Conservation (phyloP, 2,329 filamentous ascomycete genomes). For the Pseudogymnoascus verrucosus region DNA sequence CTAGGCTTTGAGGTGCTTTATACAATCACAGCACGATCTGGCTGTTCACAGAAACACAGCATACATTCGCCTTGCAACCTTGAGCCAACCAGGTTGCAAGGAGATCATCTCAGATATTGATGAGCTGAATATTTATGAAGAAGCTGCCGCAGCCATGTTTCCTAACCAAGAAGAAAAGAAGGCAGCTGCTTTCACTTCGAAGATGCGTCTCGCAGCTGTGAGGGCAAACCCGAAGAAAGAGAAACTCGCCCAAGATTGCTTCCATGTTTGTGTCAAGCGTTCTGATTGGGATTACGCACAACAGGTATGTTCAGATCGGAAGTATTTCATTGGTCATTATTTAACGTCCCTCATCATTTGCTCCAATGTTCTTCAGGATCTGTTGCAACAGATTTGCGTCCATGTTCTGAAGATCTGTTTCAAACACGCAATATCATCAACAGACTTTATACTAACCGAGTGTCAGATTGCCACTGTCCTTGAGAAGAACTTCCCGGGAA, state of each 20-base stretch:
- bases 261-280: slow-evolving; percentile 25
- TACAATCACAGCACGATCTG: slow-evolving; percentile 21
- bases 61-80: slow-evolving; percentile 21
- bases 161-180: slow-evolving; percentile 19
- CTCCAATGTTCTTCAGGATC: slow-evolving; percentile 16
- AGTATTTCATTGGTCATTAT: neutral
- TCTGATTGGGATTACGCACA: slow-evolving; percentile 28
- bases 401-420: slow-evolving; percentile 15
- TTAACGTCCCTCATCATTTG: neutral
- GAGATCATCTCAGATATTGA: slow-evolving; percentile 21
- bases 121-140: slow-evolving; percentile 26
- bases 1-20: slow-evolving; percentile 28
- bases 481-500: slow-evolving; percentile 26
- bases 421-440: neutral
- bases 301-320: slow-evolving; percentile 18
- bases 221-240: slow-evolving; percentile 26
- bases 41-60: slow-evolving; percentile 23
- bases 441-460: neutral
- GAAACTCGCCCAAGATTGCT: slow-evolving; percentile 22
- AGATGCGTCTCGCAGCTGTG: slow-evolving; percentile 25
- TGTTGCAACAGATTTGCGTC: neutral
- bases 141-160: slow-evolving; percentile 21
- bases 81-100: slow-evolving; percentile 18
- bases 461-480: slow-evolving; percentile 25
- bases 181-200: slow-evolving; percentile 23